Base-by-base conservation (phyloP, 352 stramenopile species). In the Globisporangium polare region DNA sequence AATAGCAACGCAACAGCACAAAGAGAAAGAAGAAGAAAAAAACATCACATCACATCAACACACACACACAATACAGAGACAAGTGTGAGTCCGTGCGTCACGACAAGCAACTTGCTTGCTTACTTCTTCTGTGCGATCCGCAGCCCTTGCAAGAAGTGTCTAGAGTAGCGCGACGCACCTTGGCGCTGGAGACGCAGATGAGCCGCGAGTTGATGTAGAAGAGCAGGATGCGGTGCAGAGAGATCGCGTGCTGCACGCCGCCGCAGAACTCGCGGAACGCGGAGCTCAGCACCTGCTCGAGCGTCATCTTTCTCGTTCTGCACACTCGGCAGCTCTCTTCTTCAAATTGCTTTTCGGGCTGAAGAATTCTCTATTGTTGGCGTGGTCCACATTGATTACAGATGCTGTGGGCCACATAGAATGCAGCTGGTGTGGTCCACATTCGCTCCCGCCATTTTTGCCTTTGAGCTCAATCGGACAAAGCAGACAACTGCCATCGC, bases 121-220 rank as follows among this genome's bases (percentile, higher is more conserved):
- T 47, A 5, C 37, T 13, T 47, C 41, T 26, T 47, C 41, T 18
- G 3, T 7, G 7, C 13, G 15, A 43, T 41, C 12, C 33, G 33
- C 12, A 13, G 33, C 15, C 9, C 7, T 41, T 3, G 33, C 12
- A 8, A 18, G 17, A 47, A n/a, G n/a, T n/a, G n/a, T n/a, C 31
- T 39, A 20, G 46, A 35, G 0, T 55, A 15, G 52, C 18, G 6
- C 17, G 1, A 47, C 58, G 4, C 0, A 88, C 80, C 80, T 95
- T 95, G 65, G 80, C 84, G 59, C 84, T 93, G 50, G 80, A 89
- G 58, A 92, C 80, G 24, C 86, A 91, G 56, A 95, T 89, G 55
- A 95, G 83, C 3, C 79, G 73, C 59, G 86, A 95, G 65, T 94
- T 86, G 53, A 93, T 65, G 62, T 89, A 95, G 77, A 94, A 91